These are phyloP conservation scores for Micromonas pusilla DNA, from an alignment of 139 green algal species.

Conservation along the genomic window DNA sequence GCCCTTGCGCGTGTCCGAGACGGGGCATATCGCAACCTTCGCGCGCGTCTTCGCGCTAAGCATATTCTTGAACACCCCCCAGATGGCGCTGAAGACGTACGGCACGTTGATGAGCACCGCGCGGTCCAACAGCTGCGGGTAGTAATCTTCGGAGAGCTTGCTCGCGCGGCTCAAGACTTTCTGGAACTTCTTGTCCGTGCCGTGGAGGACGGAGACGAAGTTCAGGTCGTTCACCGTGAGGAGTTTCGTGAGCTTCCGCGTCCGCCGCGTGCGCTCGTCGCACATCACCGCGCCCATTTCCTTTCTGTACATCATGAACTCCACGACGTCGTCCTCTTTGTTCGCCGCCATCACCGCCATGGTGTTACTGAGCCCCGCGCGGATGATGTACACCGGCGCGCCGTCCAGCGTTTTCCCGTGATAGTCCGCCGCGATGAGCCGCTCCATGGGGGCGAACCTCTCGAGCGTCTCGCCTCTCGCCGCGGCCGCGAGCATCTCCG, in stretches of 20 bases:
- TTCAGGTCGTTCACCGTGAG: slow-evolving; percentile 28
- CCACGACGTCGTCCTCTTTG: slow-evolving; percentile 11
- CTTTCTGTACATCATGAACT: slow-evolving; percentile 8
- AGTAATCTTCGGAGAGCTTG: slow-evolving; percentile 5
- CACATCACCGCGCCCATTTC: neutral
- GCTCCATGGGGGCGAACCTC: neutral
- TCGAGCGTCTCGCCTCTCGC: neutral
- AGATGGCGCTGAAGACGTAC: neutral
- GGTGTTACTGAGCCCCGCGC: slow-evolving; percentile 3
- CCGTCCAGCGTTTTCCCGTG: neutral
- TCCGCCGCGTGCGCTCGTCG: slow-evolving; percentile 17
- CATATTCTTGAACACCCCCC: neutral
- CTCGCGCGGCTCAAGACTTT: neutral
- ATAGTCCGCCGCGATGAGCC: neutral
- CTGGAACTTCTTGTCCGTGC: slow-evolving; percentile 9
- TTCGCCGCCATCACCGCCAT: neutral
- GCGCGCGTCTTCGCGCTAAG: slow-evolving; percentile 1
- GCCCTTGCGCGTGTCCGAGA: neutral
- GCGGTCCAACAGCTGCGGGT: slow-evolving; percentile 14
- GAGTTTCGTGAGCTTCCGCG: neutral
- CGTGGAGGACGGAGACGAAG: slow-evolving; percentile 2
- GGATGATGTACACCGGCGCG: slow-evolving; percentile 1
- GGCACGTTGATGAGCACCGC: slow-evolving; percentile 21
- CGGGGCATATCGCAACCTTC: slow-evolving; percentile 12
- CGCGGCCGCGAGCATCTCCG: neutral